These are phyloP conservation scores for Podaxis sp. DNA, from an alignment of 768 basidiomycete genomes.

Conservation along the genomic window DNA sequence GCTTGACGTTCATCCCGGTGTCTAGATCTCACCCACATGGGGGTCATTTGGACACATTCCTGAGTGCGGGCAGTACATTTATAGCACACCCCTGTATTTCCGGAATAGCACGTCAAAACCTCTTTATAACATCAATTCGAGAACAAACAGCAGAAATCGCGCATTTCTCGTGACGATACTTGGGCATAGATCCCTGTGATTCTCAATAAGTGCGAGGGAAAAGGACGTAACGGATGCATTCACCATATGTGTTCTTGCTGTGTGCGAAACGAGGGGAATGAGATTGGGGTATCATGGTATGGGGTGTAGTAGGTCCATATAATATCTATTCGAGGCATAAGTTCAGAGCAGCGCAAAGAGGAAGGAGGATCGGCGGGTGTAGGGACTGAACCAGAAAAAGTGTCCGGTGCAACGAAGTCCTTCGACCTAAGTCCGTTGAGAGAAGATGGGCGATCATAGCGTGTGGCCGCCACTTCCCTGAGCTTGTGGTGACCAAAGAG, in stretches of 20 bases:
- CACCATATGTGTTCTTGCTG: neutral
- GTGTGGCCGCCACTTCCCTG: neutral
- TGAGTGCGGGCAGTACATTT: neutral
- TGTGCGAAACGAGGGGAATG: neutral
- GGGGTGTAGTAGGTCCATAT: constrained; percentile 3
- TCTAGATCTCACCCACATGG: neutral
- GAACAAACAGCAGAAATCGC: constrained; percentile 11
- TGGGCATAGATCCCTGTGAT: neutral
- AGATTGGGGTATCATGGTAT: neutral
- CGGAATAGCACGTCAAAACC: neutral
- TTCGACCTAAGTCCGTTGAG: neutral
- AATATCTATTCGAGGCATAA: neutral
- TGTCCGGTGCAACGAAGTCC: neutral
- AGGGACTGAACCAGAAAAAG: neutral
- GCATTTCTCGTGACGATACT: neutral
- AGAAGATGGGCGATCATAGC: neutral
- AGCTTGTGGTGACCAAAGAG: neutral
- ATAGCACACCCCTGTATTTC: constrained; percentile 1
- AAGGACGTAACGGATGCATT: neutral
- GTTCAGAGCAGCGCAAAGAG: neutral
- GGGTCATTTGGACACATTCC: neutral
- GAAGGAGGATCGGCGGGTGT: neutral
- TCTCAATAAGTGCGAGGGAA: neutral
- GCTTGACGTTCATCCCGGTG: neutral
- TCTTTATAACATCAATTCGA: neutral